Percentiles rank a stretch among this genome's conserved stretches.
Conservation (phyloP, 2,329 filamentous ascomycete species). For the Monilinia aucupariae region DNA sequence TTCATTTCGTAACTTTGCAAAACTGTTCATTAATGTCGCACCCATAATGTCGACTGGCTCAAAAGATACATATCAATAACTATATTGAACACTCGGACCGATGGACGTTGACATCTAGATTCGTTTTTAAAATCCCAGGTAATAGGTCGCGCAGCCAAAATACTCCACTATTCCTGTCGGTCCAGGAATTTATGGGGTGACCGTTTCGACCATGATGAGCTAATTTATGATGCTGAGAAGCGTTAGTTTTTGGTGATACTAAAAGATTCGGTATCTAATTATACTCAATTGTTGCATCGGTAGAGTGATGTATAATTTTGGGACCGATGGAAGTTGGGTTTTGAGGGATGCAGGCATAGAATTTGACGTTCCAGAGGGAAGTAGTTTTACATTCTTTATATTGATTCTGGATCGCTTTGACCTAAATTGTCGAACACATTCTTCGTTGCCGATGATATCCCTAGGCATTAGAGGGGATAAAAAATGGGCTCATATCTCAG, state of each 20-base stretch:
- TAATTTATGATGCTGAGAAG: constrained; percentile 9
- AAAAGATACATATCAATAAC: constrained; percentile 2
- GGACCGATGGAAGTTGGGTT: not conserved
- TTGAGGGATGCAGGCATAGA: not conserved
- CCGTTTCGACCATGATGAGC: constrained; percentile 14
- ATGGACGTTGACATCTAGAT: not conserved
- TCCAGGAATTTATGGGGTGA: constrained; percentile 10
- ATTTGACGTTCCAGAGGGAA: too few relatives aligned
- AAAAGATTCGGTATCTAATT: not conserved
- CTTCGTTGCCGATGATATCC: not conserved
- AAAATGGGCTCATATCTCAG: not conserved
- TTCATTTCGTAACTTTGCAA: not conserved
- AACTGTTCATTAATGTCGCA: not conserved
- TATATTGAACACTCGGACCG: too few relatives aligned
- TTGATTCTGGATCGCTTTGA: not conserved
- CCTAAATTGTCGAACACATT: not conserved
- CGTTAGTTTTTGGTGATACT: not conserved
- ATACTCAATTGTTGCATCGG: constrained; percentile 11
- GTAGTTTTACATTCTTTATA: too few relatives aligned
- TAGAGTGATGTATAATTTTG: not conserved
- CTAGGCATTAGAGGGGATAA: not conserved
- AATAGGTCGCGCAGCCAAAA: constrained; percentile 14
- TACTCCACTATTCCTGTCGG: not conserved
- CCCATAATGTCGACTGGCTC: not conserved
- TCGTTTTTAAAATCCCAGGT: not conserved